Evolutionary conservation across 129 eudicot species (phyloP), one percentile per base, ranked within the genome.

Genomic region (Pseudognaphalium luteoalbum): DNA sequence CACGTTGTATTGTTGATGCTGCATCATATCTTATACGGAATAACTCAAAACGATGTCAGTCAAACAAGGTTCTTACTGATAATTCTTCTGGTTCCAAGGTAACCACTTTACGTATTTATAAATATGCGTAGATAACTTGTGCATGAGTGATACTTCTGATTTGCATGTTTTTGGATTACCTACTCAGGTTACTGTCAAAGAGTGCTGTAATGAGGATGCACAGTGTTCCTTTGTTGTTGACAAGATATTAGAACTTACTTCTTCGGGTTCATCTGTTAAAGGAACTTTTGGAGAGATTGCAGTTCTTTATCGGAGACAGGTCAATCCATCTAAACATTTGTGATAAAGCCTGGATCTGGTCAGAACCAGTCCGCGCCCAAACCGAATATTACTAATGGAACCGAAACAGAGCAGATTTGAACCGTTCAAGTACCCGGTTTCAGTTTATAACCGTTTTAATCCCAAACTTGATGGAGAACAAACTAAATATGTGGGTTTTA

Each of bases 261-360:
- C 91, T 66, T 86, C 83, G 44, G 76, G 82, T 80, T 83, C 92
- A 76, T 81, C 88, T 64, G 76, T 57, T 25, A 89, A 91, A 76
- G 81, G 90, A 81, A 78, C 88, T 22, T 94, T 85, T 66, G 93
- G 96, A 69, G 85, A 84, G 73, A 81, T 91, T 66, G 97, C 98
- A 50, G 88, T 94, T 88, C 98, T 94, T 25, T 94, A 91, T 81
- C 83, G 98, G 84, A 89, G 97, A 88, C 98, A 94, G 98, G 98
- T 94, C 65, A 86, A 81, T 79, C 80, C 80, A 76, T 79, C 76
- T 66, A 67, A 69, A 58, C 20, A 57, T 34, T 21, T 19, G 58
- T 57, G 72, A 62, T 37, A 35, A 35, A 0, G 41, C 7, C 41
- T 35, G 41, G 8, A 35, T 35, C 41, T 2, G 41, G 6, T 35